These are phyloP conservation scores for Fusarium begoniae DNA, from an alignment of 2,329 filamentous ascomycete species.

Conservation along the genomic window DNA sequence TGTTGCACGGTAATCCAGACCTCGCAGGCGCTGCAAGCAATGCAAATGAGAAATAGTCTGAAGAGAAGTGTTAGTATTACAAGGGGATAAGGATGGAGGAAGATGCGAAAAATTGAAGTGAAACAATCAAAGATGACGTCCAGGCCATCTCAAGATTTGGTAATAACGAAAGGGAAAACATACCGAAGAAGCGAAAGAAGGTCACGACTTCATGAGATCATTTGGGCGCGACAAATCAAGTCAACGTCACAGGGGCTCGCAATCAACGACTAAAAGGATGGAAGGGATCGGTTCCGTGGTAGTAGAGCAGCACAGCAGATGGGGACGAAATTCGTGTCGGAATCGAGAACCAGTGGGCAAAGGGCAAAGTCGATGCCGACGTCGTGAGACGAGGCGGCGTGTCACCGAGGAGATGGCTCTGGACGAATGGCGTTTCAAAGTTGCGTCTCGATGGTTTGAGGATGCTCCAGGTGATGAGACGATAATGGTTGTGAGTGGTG, in stretches of 20 bases:
- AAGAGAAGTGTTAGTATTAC: constrained; percentile 31
- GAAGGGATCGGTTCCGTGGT: constrained; percentile 2
- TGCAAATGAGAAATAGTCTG: constrained; percentile 34
- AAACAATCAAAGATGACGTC: constrained; percentile 26
- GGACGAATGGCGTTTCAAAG: constrained; percentile 43
- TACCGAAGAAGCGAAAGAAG: constrained; percentile 21
- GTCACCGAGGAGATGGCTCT: constrained; percentile 28
- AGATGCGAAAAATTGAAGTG: constrained; percentile 23
- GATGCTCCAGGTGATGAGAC: constrained; percentile 23
- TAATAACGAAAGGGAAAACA: constrained; percentile 11
- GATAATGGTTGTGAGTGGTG: constrained; percentile 23
- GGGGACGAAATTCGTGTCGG: constrained; percentile 14
- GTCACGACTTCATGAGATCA: constrained; percentile 18
- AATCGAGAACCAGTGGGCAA: constrained; percentile 20
- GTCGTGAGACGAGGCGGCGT: constrained; percentile 17
- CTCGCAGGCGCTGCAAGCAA: constrained; percentile 30
- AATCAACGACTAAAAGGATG: constrained; percentile 33
- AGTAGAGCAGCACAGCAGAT: constrained; percentile 26
- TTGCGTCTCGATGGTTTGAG: constrained; percentile 36
- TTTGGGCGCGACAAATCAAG: background rate
- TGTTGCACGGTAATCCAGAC: constrained; percentile 41
- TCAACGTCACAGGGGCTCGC: constrained; percentile 28
- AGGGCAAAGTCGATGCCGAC: background rate
- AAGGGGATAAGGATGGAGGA: constrained; percentile 6
- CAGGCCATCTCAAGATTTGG: constrained; percentile 7